Base-by-base conservation (phyloP, 1,284 basidiomycete species). In the Puccinia sorghi region DNA sequence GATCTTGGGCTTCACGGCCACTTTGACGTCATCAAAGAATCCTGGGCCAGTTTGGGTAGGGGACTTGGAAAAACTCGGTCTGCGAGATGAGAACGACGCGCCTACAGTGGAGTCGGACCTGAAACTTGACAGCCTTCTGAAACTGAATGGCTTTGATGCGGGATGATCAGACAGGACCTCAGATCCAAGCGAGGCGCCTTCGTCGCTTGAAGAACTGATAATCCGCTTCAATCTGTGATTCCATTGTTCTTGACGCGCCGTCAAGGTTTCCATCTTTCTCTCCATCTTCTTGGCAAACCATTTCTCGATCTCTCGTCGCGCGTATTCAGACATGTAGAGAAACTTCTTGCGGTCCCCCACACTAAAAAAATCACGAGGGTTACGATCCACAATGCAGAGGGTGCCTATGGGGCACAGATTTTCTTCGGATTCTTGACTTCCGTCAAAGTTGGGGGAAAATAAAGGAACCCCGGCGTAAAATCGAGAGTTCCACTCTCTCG, bases 331-430 rank as follows among this genome's bases (percentile, higher is more conserved):
- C 27, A 77, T 43, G 50, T 80, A 81, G 25, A 79, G 80, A 77
- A 84, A 80, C 46, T 82, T 81, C 57, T 80, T 74, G 15, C 81
- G 80, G 52, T 84, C 81, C 17, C 80, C 82, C 7, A 80, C 74
- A 11, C 79, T 80, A 72, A 83, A 83, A 2, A 71, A 73, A 27
- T 75, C 73, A 0, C 83, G 80, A 20, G 82, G 82, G 17, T 80
- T 73, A 15, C 79, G 70, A 73, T 84, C 83, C 71, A 82, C 80
- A 22, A 83, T 80, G 77, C 83, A 84, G 6, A 84, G 77, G 3
- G 83, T 82, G 5, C 83, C 83, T 39, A 84, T 81, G 1, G 83
- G 76, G 25, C 81, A 80, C 8, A 57, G 37, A 32, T 69, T 71
- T 7, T 64, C 77, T 25, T 79, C 77, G 17, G 69, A 50, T 79